A percentile compares a stretch with the other conserved stretches of the same genome.
These are phyloP conservation scores for Isochrysis galbana DNA, from an alignment of 78 protist species.

Conservation along the genomic window DNA sequence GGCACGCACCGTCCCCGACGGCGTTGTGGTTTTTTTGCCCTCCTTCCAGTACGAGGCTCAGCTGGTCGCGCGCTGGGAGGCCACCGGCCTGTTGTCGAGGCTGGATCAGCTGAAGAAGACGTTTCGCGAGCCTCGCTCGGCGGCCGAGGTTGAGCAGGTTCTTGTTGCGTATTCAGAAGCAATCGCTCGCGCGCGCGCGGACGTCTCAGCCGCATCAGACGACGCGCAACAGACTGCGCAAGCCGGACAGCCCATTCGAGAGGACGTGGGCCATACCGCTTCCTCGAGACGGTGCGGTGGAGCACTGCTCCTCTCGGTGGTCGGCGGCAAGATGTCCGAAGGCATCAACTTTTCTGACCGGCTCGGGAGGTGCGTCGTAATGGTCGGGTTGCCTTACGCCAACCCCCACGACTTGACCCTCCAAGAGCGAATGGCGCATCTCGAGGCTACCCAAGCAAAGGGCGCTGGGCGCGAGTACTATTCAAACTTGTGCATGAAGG, in stretches of 20 bases:
- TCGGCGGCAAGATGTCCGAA: constrained; percentile 87
- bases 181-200: too few species aligned
- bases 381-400: constrained; percentile 85
- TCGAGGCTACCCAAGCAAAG: background rate
- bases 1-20: constrained; percentile 59
- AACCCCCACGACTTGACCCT: constrained; percentile 58
- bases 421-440: constrained; percentile 40
- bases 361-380: constrained; percentile 59
- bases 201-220: too few species aligned
- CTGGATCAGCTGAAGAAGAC: background rate
- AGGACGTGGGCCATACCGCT: too few species aligned
- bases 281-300: constrained; percentile 43
- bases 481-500: constrained; percentile 77
- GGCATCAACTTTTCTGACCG: constrained; percentile 87
- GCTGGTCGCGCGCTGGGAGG: constrained; percentile 10
- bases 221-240: background rate
- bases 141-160: background rate
- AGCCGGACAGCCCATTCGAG: background rate
- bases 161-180: background rate
- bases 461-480: constrained; percentile 35
- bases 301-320: constrained; percentile 65
- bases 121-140: constrained; percentile 10
- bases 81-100: background rate
- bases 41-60: constrained; percentile 61
- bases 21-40: constrained; percentile 75